phyloP scores from a whole-genome alignment of 768 basidiomycete genomes.

The Daedaleopsis sinensis region DNA sequence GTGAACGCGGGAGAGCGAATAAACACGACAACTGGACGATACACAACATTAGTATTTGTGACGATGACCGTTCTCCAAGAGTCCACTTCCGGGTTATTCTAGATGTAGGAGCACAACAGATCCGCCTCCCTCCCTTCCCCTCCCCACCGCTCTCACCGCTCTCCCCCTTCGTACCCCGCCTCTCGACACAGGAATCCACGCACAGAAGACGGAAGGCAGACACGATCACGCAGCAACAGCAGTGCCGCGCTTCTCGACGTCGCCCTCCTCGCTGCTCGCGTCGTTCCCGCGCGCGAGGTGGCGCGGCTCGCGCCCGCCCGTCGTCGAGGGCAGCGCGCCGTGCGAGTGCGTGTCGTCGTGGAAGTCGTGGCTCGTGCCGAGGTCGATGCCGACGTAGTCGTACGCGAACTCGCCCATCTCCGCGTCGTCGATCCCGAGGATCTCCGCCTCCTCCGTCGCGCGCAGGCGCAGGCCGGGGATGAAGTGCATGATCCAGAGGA shows the following conservation, averaged over 20 bases:
- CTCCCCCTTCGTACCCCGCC: too few species aligned
- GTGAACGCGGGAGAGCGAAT: background rate
- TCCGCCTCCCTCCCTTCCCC: too few species aligned
- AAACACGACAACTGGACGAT: background rate
- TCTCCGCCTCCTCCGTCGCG: slow-evolving; percentile 63
- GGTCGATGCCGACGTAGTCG: slow-evolving; percentile 51
- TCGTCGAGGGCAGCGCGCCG: slow-evolving; percentile 29
- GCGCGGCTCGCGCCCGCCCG: slow-evolving; percentile 39
- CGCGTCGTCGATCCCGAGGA: slow-evolving; percentile 84
- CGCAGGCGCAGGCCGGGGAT: slow-evolving; percentile 82
- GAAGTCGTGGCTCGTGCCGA: slow-evolving; percentile 24
- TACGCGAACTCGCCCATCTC: slow-evolving; percentile 60
- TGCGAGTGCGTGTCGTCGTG: slow-evolving; percentile 36
- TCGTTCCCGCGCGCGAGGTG: slow-evolving; percentile 24
- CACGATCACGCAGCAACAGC: background rate
- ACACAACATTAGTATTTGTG: too few species aligned
- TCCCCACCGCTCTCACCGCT: too few species aligned
- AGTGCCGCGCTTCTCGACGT: slow-evolving; percentile 10
- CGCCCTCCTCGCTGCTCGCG: slow-evolving; percentile 18
- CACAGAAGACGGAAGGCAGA: too few species aligned
- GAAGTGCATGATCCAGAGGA: slow-evolving; percentile 87
- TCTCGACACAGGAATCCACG: too few species aligned
- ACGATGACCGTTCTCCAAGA: too few species aligned
- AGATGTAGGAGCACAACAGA: too few species aligned
- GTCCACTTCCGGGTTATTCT: too few species aligned